phyloP scores from a whole-genome alignment of 495 filamentous ascomycete genomes.

The Annulohypoxylon nitens region DNA sequence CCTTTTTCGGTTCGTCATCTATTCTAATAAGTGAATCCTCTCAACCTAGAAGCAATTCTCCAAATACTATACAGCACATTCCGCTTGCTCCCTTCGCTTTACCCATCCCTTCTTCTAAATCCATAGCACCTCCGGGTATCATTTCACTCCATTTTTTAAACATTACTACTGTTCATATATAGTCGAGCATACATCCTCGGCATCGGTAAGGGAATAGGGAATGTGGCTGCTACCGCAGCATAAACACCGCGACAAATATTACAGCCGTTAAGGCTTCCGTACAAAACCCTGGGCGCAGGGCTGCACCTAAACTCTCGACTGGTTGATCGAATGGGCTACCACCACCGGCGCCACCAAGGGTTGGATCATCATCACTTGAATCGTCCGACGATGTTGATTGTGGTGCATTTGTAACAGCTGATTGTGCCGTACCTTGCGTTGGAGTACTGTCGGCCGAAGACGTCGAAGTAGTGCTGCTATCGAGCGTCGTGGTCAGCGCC shows the following conservation, averaged over 20 bases:
- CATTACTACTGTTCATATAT: conserved; percentile 37
- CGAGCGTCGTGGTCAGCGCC: conserved; percentile 12
- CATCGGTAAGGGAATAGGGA: neutral
- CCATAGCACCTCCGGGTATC: conserved; percentile 13
- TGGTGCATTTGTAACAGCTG: conserved; percentile 22
- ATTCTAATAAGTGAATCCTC: conserved; percentile 13
- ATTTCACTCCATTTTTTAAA: conserved; percentile 30
- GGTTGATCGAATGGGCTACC: conserved; percentile 42
- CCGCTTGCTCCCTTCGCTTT: neutral
- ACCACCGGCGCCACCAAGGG: conserved; percentile 37
- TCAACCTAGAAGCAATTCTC: conserved; percentile 19
- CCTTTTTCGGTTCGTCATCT: conserved; percentile 15
- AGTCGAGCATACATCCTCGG: conserved; percentile 19
- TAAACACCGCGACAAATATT: conserved; percentile 26
- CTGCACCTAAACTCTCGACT: conserved; percentile 12
- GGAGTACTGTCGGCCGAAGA: conserved; percentile 21
- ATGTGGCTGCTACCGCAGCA: conserved; percentile 28
- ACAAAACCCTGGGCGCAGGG: conserved; percentile 15
- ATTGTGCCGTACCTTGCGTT: conserved; percentile 31
- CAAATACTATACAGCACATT: conserved; percentile 17
- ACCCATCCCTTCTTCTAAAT: conserved; percentile 10
- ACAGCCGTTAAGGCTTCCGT: conserved; percentile 20
- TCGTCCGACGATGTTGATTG: conserved; percentile 36
- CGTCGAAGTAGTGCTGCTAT: neutral
- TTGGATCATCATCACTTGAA: conserved; percentile 17